Percentiles rank a stretch among this genome's conserved stretches.
Evolutionary conservation across 345 rosid genomes (phyloP).

Genomic region (Acer yangbiense): DNA sequence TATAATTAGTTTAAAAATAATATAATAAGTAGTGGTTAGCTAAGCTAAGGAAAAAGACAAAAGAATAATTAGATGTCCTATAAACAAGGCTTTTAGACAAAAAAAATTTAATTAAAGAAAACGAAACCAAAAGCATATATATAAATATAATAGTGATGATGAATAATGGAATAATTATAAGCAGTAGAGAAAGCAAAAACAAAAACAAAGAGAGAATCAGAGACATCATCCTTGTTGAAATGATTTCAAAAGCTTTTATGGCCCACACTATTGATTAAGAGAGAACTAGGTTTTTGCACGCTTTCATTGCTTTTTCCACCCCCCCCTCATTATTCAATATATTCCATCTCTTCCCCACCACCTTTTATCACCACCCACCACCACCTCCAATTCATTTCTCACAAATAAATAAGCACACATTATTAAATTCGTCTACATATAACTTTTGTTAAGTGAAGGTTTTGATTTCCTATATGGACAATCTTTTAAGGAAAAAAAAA

Average conservation of each 20-base stretch:
- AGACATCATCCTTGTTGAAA: not conserved
- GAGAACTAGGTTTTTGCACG: slow-evolving; percentile 15
- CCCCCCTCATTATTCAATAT: slow-evolving; percentile 10
- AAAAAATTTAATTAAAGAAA: not conserved
- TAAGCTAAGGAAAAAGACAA: not conserved
- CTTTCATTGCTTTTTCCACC: not conserved
- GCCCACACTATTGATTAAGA: slow-evolving; percentile 1
- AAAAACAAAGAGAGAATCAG: not conserved
- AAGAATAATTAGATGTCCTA: slow-evolving; percentile 1
- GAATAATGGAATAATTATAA: not conserved
- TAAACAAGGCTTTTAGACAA: not conserved
- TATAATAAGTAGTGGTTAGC: not conserved
- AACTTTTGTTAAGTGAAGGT: not conserved
- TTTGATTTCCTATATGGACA: too few species aligned
- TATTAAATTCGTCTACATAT: not conserved
- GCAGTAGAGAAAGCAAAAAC: slow-evolving; percentile 11
- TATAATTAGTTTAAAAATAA: too few species aligned
- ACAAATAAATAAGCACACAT: not conserved
- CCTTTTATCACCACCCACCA: not conserved
- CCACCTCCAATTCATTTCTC: not conserved
- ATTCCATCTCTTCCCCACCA: not conserved
- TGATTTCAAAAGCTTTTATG: not conserved
- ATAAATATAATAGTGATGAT: not conserved
- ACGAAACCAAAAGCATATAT: not conserved
- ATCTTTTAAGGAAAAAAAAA: too few species aligned